These are phyloP conservation scores for Vanderwaltozyma yarrowii DNA, from an alignment of 805 yeast species.

Conservation along the genomic window DNA sequence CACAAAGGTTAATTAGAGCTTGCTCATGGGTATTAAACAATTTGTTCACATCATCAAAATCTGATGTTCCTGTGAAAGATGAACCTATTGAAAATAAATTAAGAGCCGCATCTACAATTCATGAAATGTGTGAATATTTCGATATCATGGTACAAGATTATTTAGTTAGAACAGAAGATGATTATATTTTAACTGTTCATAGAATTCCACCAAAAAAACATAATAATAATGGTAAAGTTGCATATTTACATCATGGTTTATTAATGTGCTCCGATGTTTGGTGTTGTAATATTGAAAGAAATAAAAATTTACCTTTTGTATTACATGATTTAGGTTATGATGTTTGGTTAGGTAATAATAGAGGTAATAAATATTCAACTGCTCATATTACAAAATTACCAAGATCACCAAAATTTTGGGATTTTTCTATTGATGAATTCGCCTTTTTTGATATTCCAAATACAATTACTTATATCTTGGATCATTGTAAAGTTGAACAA, in stretches of 20 bases:
- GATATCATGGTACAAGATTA: conserved; percentile 70
- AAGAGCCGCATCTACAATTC: conserved; percentile 39
- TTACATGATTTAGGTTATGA: conserved; percentile 79
- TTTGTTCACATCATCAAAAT: background rate
- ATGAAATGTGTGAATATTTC: conserved; percentile 55
- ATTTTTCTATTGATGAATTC: conserved; percentile 84
- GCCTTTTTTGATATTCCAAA: conserved; percentile 86
- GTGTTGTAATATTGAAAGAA: conserved; percentile 41
- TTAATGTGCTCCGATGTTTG: conserved; percentile 83
- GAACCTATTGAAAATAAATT: conserved; percentile 14
- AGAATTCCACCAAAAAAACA: conserved; percentile 39
- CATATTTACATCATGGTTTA: conserved; percentile 85
- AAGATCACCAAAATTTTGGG: conserved; percentile 54
- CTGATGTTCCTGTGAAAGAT: conserved; percentile 7
- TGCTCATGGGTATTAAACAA: background rate
- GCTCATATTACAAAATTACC: conserved; percentile 50
- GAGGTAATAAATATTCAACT: conserved; percentile 87
- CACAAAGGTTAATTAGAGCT: conserved; percentile 1
- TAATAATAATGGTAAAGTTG: conserved; percentile 37
- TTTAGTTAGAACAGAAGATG: conserved; percentile 66
- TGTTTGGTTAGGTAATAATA: conserved; percentile 88
- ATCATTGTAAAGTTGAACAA: conserved; percentile 33
- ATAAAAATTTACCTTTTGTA: conserved; percentile 58
- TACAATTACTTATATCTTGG: conserved; percentile 61
- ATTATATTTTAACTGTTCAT: conserved; percentile 66